A percentile compares a stretch with the other conserved stretches of the same genome.
Evolutionary conservation across 2,329 filamentous ascomycete species (phyloP).

Genomic region (Decorospora gaudefroyi): DNA sequence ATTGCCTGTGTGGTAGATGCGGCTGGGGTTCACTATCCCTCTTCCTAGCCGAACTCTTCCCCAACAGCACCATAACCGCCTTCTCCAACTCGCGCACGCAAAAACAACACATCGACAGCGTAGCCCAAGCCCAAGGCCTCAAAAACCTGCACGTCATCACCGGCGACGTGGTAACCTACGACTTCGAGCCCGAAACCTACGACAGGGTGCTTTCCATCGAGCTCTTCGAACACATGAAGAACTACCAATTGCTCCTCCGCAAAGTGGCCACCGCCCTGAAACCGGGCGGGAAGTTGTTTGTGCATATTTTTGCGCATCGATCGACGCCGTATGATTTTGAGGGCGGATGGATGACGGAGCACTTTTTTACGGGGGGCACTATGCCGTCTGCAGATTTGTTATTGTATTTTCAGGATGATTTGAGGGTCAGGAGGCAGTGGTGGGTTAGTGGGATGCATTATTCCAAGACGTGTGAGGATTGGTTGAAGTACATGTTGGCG

Average conservation of each 20-base stretch:
- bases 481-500: slow-evolving; percentile 63
- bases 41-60: slow-evolving; percentile 68
- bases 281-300: slow-evolving; percentile 68
- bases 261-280: slow-evolving; percentile 65
- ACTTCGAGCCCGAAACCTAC: slow-evolving; percentile 62
- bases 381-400: slow-evolving; percentile 71
- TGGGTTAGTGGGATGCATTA: slow-evolving; percentile 73
- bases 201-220: slow-evolving; percentile 72
- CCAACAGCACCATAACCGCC: slow-evolving; percentile 64
- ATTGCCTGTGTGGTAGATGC: slow-evolving; percentile 53
- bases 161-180: slow-evolving; percentile 68
- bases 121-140: slow-evolving; percentile 61
- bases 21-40: slow-evolving; percentile 70
- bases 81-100: slow-evolving; percentile 73
- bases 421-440: slow-evolving; percentile 67
- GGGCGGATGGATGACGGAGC: slow-evolving; percentile 72
- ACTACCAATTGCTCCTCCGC: slow-evolving; percentile 68
- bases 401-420: slow-evolving; percentile 67
- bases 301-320: slow-evolving; percentile 69
- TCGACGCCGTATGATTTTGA: slow-evolving; percentile 72
- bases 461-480: slow-evolving; percentile 71
- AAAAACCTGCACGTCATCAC: slow-evolving; percentile 67
- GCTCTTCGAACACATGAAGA: slow-evolving; percentile 78
- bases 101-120: slow-evolving; percentile 67
- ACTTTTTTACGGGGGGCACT: slow-evolving; percentile 74